These are phyloP conservation scores for Kluyveromyces dobzhanskii DNA, from an alignment of 805 yeast species.

Conservation along the genomic window DNA sequence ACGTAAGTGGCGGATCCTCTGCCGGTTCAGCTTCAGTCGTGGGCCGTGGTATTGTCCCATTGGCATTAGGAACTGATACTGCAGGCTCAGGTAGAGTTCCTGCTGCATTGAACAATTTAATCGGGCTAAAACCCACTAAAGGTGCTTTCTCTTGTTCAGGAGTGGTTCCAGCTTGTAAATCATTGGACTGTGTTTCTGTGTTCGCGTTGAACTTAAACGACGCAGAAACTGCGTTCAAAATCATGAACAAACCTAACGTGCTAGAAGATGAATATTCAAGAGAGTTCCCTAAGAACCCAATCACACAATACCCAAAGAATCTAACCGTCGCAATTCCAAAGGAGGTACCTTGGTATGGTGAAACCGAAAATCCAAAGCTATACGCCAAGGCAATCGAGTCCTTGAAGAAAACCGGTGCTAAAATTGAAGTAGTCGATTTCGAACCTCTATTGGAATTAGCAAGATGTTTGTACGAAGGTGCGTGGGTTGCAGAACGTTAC, in stretches of 20 bases:
- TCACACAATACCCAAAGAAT: constrained; percentile 45
- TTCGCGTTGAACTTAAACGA: constrained; percentile 72
- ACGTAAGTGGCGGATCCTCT: constrained; percentile 92
- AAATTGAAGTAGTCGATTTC: constrained; percentile 59
- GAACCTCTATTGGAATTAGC: constrained; percentile 74
- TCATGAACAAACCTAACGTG: constrained; percentile 65
- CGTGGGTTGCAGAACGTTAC: constrained; percentile 98
- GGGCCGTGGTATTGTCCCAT: constrained; percentile 81
- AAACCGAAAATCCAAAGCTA: constrained; percentile 63
- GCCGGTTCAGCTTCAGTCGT: constrained; percentile 95
- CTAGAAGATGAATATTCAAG: constrained; percentile 75
- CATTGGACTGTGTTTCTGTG: constrained; percentile 85
- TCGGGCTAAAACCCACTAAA: constrained; percentile 88
- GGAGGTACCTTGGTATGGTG: constrained; percentile 71
- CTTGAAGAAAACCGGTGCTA: constrained; percentile 47
- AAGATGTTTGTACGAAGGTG: constrained; percentile 84
- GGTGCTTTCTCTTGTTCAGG: constrained; percentile 84
- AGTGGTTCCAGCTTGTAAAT: constrained; percentile 96
- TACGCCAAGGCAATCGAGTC: constrained; percentile 53
- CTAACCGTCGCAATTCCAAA: constrained; percentile 75
- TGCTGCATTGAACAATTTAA: constrained; percentile 83
- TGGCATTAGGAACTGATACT: constrained; percentile 91
- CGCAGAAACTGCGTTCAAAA: constrained; percentile 68
- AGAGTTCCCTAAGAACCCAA: constrained; percentile 58
- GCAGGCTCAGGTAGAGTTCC: constrained; percentile 99